phyloP scores from a whole-genome alignment of 441 rosid species.

The Hura crepitans region DNA sequence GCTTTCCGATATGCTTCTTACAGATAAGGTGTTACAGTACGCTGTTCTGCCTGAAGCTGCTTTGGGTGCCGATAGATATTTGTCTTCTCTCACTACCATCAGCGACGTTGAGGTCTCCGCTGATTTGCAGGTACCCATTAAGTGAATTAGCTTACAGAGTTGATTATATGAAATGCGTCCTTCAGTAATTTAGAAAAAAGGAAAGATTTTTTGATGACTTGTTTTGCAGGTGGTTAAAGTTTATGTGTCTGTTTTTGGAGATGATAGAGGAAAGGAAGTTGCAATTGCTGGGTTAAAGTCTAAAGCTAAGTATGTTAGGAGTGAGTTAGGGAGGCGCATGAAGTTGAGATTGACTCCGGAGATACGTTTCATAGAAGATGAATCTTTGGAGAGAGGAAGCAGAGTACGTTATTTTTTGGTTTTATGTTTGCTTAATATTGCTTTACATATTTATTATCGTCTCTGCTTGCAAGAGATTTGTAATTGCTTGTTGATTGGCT shows the following conservation, averaged over 20 bases:
- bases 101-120: conserved; percentile 75
- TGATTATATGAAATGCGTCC: not conserved
- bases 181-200: not conserved
- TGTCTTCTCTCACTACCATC: conserved; percentile 83
- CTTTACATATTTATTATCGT: not conserved
- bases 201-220: not conserved
- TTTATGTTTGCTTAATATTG: conserved; percentile 7
- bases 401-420: conserved; percentile 43
- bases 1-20: conserved; percentile 80
- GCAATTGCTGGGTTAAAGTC: conserved; percentile 83
- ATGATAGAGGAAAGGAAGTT: conserved; percentile 84
- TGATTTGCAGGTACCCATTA: conserved; percentile 65
- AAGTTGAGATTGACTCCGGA: conserved; percentile 85
- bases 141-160: not conserved
- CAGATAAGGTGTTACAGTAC: conserved; percentile 66
- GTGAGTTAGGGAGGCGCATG: conserved; percentile 78
- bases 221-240: conserved; percentile 79
- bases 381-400: conserved; percentile 82
- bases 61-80: conserved; percentile 77
- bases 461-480: not conserved
- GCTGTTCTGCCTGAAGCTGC: conserved; percentile 78
- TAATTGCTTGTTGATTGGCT: not conserved
- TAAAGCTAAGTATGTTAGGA: conserved; percentile 70
- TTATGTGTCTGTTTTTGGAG: conserved; percentile 87
- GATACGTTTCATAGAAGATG: conserved; percentile 79